Conservation (phyloP, 306 rosid species). For the Glycine latifolia region DNA sequence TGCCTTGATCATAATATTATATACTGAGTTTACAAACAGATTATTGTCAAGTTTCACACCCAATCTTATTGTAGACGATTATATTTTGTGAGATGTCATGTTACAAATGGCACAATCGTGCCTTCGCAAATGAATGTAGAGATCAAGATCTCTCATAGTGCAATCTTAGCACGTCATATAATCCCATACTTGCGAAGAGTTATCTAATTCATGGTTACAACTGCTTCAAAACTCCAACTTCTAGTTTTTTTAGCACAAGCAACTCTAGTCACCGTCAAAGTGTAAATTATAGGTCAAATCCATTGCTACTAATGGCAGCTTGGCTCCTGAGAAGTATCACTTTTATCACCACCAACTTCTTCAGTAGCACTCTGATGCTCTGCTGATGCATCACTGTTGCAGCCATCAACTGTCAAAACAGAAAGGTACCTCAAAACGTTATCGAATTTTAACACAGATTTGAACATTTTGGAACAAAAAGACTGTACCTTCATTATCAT, state of each 20-base stretch:
- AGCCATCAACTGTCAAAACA: conserved; percentile 49
- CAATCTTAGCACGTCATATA: conserved; percentile 48
- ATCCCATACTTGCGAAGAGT: conserved; percentile 26
- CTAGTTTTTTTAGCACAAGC: conserved; percentile 51
- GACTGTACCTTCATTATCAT: conserved; percentile 68
- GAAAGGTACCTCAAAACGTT: conserved; percentile 31
- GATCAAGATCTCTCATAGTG: conserved; percentile 34
- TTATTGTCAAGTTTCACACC: conserved; percentile 32
- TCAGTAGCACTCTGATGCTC: conserved; percentile 54
- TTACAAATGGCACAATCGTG: conserved; percentile 48
- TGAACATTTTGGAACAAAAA: conserved; percentile 1
- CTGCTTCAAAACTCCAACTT: conserved; percentile 47
- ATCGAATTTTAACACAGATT: conserved; percentile 20
- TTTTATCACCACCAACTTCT: conserved; percentile 48
- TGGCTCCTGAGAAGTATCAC: conserved; percentile 52
- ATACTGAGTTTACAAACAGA: conserved; percentile 25
- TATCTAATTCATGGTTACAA: conserved; percentile 50
- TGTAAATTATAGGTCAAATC: conserved; percentile 26
- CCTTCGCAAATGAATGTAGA: conserved; percentile 39
- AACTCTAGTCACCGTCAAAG: conserved; percentile 41
- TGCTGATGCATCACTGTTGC: not conserved
- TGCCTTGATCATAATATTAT: not conserved
- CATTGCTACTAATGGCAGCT: conserved; percentile 44
- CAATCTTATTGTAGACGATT: conserved; percentile 46
- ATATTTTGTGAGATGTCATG: conserved; percentile 45